A percentile compares a stretch with the other conserved stretches of the same genome.
phyloP scores from a whole-genome alignment of 129 eudicot species.

The Saussurea involucrata region DNA sequence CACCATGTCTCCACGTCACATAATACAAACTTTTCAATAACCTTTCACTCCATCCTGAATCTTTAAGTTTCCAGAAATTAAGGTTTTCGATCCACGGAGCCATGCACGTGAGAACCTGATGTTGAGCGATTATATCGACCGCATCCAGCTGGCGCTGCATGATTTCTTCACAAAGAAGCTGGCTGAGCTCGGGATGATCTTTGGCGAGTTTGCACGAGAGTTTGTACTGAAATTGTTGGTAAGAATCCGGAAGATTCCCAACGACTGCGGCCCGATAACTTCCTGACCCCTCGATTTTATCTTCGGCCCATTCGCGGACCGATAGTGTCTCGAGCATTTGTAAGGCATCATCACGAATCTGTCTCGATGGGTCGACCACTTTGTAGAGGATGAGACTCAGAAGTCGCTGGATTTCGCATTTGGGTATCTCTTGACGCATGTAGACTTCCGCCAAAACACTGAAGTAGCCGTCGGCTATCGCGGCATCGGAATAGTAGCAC shows the following conservation, averaged over 20 bases:
- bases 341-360: slow-evolving; percentile 98
- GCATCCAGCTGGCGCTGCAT: slow-evolving; percentile 99
- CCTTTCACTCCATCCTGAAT: slow-evolving; percentile 96
- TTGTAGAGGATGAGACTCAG: slow-evolving; percentile 90
- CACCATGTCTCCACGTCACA: slow-evolving; percentile 99
- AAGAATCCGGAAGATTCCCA: slow-evolving; percentile 97
- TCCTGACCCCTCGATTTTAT: slow-evolving; percentile 79
- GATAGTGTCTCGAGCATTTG: slow-evolving; percentile 99
- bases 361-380: slow-evolving; percentile 97
- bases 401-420: slow-evolving; percentile 95
- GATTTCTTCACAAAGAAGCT: slow-evolving; percentile 95
- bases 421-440: slow-evolving; percentile 99
- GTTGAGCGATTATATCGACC: slow-evolving; percentile 97
- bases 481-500: slow-evolving; percentile 96
- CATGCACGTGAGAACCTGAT: slow-evolving; percentile 98
- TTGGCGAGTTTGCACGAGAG: slow-evolving; percentile 97
- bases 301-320: slow-evolving; percentile 96
- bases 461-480: slow-evolving; percentile 98
- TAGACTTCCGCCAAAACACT: slow-evolving; percentile 98
- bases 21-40: slow-evolving; percentile 83
- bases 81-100: slow-evolving; percentile 99
- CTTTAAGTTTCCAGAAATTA: slow-evolving; percentile 94
- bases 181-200: slow-evolving; percentile 99
- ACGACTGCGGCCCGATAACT: slow-evolving; percentile 97
- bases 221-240: slow-evolving; percentile 97